Evolutionary conservation across 169 alveolate species (phyloP).

Genomic region (Plasmodium vinckei): DNA sequence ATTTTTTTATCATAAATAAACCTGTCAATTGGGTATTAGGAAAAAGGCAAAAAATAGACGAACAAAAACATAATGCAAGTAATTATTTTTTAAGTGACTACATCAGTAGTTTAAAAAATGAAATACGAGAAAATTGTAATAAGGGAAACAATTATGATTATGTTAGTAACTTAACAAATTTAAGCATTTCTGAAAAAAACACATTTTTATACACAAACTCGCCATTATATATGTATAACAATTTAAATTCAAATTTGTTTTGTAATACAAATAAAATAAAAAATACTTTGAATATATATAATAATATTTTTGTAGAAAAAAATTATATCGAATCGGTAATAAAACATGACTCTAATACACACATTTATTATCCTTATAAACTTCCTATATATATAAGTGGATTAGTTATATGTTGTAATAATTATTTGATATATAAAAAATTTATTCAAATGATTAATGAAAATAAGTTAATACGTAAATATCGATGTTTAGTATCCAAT

Average conservation of each 20-base stretch:
- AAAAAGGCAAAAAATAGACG: conserved; percentile 16
- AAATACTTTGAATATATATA: conserved; percentile 3
- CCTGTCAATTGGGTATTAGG: conserved; percentile 75
- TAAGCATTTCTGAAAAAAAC: conserved; percentile 57
- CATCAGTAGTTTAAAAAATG: background rate
- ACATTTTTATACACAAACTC: conserved; percentile 40
- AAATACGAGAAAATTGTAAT: background rate
- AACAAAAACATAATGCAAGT: background rate
- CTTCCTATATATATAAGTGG: conserved; percentile 75
- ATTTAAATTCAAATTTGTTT: conserved; percentile 14
- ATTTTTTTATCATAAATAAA: conserved; percentile 67
- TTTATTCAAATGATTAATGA: conserved; percentile 63
- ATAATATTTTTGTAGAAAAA: conserved; percentile 20
- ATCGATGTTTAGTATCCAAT: conserved; percentile 52
- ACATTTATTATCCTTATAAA: conserved; percentile 60
- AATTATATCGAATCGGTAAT: conserved; percentile 62
- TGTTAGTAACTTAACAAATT: conserved; percentile 10
- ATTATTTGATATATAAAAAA: conserved; percentile 37
- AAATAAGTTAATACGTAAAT: conserved; percentile 59
- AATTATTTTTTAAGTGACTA: no score
- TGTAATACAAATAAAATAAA: background rate
- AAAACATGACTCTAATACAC: conserved; percentile 6
- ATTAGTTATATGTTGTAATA: conserved; percentile 61
- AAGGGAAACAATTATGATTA: background rate
- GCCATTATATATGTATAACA: conserved; percentile 24